Base-by-base conservation (phyloP, 495 filamentous ascomycete genomes). In the Collariella sp. region DNA sequence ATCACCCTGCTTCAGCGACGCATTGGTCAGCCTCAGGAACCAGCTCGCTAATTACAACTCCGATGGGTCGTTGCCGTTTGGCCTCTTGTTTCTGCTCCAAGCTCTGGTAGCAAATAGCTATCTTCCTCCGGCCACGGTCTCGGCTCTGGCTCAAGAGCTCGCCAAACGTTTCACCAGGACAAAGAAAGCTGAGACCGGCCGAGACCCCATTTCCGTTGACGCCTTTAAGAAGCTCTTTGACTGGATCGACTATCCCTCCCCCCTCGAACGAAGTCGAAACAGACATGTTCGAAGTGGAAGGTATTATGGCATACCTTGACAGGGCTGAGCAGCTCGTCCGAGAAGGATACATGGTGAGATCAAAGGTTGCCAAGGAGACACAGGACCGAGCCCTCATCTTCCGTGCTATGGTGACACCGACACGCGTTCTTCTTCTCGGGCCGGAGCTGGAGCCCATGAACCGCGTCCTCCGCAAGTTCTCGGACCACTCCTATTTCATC, bases 361-460 rank as follows among this genome's bases (percentile, higher is more conserved):
- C 60, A 7, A 59, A 64, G 46, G 53, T 69, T 10, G 19, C 58
- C 22, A 43, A 48, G 13, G 56, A 65, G 13, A 54, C 60, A n/a
- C 52, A 65, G 40, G 61, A 55, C 42, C 50, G 63, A 23, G 67
- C 52, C 39, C 69, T 72, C 44, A 73, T 89, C 34, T 79, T 83
- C 50, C 78, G 80, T 24, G 80, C 75, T 9, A 72, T 69, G n/a
- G 77, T 91, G 24, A 87, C 85, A 0, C 88, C 88, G 0, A 72
- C 79, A n/a, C 77, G 82, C 2, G 77, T 82, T 35, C 80, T 74
- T n/a, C 72, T 90, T 15, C 76, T 79, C 24, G 88, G 88, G 0
- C 88, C 88, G 1, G 81, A 83, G 35, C 65, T 77, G 1, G 88
- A 91, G 67, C 72, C 76, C 3, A 82, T 77, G 58, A 94, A 94